Evolutionary conservation across 1,284 basidiomycete species (phyloP).

Genomic region (Leccinum pseudoinsigne): DNA sequence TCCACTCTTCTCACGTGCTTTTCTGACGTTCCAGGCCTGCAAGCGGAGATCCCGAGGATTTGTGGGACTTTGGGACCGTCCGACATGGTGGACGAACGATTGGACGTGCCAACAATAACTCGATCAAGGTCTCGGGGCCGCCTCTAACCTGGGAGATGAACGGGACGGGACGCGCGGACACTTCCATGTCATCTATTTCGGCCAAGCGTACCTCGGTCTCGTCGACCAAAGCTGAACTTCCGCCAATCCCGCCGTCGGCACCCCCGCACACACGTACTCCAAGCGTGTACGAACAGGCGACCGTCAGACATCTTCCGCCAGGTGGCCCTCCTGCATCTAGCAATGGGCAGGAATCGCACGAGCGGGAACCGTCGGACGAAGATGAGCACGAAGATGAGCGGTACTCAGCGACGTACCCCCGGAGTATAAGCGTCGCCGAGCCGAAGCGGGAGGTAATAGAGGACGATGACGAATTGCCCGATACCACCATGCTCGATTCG

Average conservation of each 20-base stretch:
- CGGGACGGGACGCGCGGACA: conserved; percentile 44
- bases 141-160: conserved; percentile 78
- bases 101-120: conserved; percentile 54
- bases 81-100: conserved; percentile 68
- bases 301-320: conserved; percentile 48
- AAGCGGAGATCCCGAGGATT: conserved; percentile 72
- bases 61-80: conserved; percentile 96
- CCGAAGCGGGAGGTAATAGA: conserved; percentile 38
- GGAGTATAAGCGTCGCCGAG: conserved; percentile 26
- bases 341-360: conserved; percentile 18
- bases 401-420: conserved; percentile 26
- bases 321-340: conserved; percentile 16
- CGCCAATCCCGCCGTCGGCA: conserved; percentile 39
- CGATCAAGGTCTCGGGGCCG: conserved; percentile 60
- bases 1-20: neutral
- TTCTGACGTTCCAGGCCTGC: conserved; percentile 41
- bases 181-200: conserved; percentile 34
- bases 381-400: conserved; percentile 66
- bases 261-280: conserved; percentile 35
- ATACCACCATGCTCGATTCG: conserved; percentile 86
- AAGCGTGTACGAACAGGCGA: conserved; percentile 37
- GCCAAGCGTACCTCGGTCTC: conserved; percentile 27
- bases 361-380: conserved; percentile 46
- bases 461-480: conserved; percentile 76
- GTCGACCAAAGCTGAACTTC: conserved; percentile 60